Percentiles rank a stretch among this genome's conserved stretches.
These are phyloP conservation scores for Colletotrichum gigasporum DNA, from an alignment of 2,329 filamentous ascomycete species.

Conservation along the genomic window DNA sequence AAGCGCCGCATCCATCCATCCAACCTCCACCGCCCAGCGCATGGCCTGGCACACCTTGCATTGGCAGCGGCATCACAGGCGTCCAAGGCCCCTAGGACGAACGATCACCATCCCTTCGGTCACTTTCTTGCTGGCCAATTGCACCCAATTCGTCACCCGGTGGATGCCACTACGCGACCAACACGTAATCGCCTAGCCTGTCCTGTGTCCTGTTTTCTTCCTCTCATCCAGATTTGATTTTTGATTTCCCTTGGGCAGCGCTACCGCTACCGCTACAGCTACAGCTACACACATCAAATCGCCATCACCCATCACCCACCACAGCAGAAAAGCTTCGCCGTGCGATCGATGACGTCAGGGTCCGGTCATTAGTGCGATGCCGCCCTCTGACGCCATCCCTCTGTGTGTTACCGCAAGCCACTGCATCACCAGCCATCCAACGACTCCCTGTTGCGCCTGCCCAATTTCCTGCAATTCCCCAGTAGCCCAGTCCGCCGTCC, in stretches of 20 bases:
- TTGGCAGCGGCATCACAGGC: slow-evolving; percentile 21
- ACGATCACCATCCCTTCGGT: slow-evolving; percentile 22
- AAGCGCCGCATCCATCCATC: slow-evolving; percentile 15
- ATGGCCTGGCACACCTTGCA: slow-evolving; percentile 3
- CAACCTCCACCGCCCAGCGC: neutral
- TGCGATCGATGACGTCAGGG: slow-evolving; percentile 31
- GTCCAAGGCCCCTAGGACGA: neutral
- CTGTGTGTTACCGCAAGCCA: slow-evolving; percentile 20
- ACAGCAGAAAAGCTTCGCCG: neutral
- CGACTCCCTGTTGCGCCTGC: neutral
- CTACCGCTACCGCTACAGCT: too few relatives aligned
- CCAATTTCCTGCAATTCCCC: slow-evolving; percentile 9
- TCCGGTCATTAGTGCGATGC: slow-evolving; percentile 16
- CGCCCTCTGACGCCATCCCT: slow-evolving; percentile 29
- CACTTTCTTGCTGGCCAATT: slow-evolving; percentile 13
- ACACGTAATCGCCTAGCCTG: slow-evolving; percentile 26
- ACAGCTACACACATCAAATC: too few relatives aligned
- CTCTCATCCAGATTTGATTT: neutral
- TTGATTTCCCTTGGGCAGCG: neutral
- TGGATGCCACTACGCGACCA: slow-evolving; percentile 26
- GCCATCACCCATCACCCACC: slow-evolving; percentile 7
- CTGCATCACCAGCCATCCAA: slow-evolving; percentile 22
- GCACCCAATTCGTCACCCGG: slow-evolving; percentile 23
- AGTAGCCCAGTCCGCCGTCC: neutral
- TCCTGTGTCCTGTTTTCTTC: neutral